Percentiles rank a stretch among this genome's conserved stretches.
phyloP scores from a whole-genome alignment of 495 filamentous ascomycete genomes.

The Amphirosellinia nigrospora region DNA sequence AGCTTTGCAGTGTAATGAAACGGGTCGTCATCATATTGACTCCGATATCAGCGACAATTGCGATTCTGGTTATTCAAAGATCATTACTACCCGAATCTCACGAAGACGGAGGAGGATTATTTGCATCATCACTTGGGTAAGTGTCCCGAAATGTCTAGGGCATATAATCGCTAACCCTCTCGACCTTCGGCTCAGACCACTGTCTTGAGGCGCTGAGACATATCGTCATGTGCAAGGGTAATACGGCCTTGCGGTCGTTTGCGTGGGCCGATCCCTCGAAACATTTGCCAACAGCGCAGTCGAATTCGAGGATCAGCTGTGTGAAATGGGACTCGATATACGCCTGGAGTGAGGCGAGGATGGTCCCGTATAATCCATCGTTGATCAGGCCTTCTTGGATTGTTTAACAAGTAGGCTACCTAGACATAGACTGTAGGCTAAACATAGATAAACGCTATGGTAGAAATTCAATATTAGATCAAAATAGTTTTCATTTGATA shows the following conservation, averaged over 20 bases:
- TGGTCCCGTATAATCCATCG: background rate
- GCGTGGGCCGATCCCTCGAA: slow-evolving; percentile 9
- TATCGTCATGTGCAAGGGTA: slow-evolving; percentile 32
- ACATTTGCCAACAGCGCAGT: slow-evolving; percentile 10
- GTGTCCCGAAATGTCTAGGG: too few species aligned
- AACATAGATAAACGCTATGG: too few species aligned
- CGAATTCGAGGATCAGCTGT: slow-evolving; percentile 23
- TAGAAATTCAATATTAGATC: too few species aligned
- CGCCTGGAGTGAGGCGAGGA: slow-evolving; percentile 14
- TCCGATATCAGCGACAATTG: slow-evolving; percentile 29
- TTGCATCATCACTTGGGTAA: slow-evolving; percentile 26
- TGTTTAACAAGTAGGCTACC: too few species aligned
- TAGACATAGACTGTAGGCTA: background rate
- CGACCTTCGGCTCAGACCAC: slow-evolving; percentile 26
- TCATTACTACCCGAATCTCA: slow-evolving; percentile 31
- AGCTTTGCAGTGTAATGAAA: too few species aligned
- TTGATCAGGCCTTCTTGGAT: background rate
- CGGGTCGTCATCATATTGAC: too few species aligned
- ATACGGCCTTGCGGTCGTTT: slow-evolving; percentile 26
- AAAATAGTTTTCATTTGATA: too few species aligned
- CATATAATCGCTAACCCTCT: too few species aligned
- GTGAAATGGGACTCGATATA: slow-evolving; percentile 29
- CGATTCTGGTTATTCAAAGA: slow-evolving; percentile 25
- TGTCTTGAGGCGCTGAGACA: slow-evolving; percentile 28
- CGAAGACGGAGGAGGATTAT: slow-evolving; percentile 21